These are phyloP conservation scores for Monosporascus sp. DNA, from an alignment of 2,329 filamentous ascomycete genomes.

Conservation along the genomic window DNA sequence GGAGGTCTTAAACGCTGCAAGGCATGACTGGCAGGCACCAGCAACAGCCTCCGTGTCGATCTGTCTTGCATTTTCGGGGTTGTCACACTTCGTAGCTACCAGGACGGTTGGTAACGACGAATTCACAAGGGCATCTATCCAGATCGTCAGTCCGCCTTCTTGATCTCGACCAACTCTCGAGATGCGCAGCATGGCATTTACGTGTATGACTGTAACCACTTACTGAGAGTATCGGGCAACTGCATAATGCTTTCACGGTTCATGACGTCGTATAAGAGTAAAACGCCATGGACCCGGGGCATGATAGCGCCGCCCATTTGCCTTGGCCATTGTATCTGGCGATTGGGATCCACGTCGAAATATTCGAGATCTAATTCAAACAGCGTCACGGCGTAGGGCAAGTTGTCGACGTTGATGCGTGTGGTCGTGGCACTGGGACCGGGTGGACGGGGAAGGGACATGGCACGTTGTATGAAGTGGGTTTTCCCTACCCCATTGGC, in stretches of 20 bases:
- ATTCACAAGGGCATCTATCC: constrained; percentile 65
- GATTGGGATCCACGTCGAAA: constrained; percentile 54
- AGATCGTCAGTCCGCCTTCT: constrained; percentile 11
- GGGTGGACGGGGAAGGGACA: constrained; percentile 49
- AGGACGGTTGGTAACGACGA: constrained; percentile 71
- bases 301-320: constrained; percentile 65
- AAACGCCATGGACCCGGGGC: constrained; percentile 73
- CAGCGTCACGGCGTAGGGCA: constrained; percentile 53
- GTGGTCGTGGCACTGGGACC: constrained; percentile 50
- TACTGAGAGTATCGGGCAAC: constrained; percentile 73
- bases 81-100: constrained; percentile 87
- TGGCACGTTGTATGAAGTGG: constrained; percentile 59
- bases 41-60: constrained; percentile 63
- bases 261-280: constrained; percentile 85
- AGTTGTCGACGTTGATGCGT: constrained; percentile 54
- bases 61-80: constrained; percentile 62
- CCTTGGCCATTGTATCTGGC: constrained; percentile 61
- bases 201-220: constrained; percentile 33
- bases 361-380: constrained; percentile 62
- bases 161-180: not conserved
- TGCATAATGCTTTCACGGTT: constrained; percentile 69
- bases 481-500: constrained; percentile 63
- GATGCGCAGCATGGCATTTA: not conserved
- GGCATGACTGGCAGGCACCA: constrained; percentile 60
- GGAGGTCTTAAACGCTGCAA: constrained; percentile 71